Conservation (phyloP, 768 basidiomycete species). For the Hemileccinum impolitum region DNA sequence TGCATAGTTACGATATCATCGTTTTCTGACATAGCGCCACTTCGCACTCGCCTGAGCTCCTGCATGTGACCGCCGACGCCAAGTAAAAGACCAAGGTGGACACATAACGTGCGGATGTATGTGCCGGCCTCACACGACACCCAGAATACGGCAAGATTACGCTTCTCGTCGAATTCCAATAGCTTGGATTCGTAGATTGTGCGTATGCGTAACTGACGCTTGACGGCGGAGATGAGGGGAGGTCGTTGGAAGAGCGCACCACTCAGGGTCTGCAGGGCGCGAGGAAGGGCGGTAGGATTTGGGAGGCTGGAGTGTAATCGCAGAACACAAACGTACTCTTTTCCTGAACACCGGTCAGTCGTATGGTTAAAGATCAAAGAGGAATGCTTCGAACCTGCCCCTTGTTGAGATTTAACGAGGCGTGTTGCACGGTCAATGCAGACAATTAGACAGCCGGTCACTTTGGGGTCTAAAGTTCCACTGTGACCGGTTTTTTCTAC, state of each 20-base stretch:
- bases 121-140: conserved; percentile 98
- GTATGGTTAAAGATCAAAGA: not conserved
- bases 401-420: conserved; percentile 97
- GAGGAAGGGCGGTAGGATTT: conserved; percentile 81
- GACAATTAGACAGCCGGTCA: conserved; percentile 97
- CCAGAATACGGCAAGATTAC: conserved; percentile 97
- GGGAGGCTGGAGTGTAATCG: conserved; percentile 83
- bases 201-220: conserved; percentile 94
- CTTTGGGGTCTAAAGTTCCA: conserved; percentile 97
- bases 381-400: conserved; percentile 66
- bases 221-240: conserved; percentile 97
- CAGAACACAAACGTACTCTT: conserved; percentile 97
- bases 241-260: conserved; percentile 99
- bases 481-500: conserved; percentile 99
- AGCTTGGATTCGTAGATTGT: conserved; percentile 96
- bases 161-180: conserved; percentile 95
- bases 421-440: conserved; percentile 99
- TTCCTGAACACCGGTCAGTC: conserved; percentile 48
- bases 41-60: conserved; percentile 90
- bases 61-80: conserved; percentile 99
- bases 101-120: conserved; percentile 95
- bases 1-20: conserved; percentile 99
- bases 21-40: conserved; percentile 95
- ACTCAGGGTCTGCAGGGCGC: conserved; percentile 93
- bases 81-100: conserved; percentile 89